Base-by-base conservation (phyloP, 1,284 basidiomycete genomes). In the Marasmius tenuissimus region DNA sequence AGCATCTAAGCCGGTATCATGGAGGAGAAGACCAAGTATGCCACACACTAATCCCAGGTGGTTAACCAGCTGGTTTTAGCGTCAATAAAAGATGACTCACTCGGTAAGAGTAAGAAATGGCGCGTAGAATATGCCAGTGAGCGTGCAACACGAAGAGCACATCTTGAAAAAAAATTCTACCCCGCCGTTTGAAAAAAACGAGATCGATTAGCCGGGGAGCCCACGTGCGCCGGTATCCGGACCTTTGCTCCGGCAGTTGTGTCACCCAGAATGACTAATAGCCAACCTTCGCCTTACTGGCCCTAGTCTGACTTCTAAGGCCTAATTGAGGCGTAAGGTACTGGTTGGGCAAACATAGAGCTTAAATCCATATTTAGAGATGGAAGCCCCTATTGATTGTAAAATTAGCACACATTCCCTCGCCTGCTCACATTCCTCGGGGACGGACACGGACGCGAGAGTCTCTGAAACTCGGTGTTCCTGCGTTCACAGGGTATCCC, bases 21-120 rank as follows among this genome's bases (percentile, higher is more conserved):
- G 89, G 61, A 93, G 81, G 56, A 96, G 82, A 42, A 96, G 79
- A 70, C 93, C 94, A 66, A 96, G 82, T 71, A 96, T 93, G 66
- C 94, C 94, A 75, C 94, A 97, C 94, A 96, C 89, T 89, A 61
- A 8, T 40, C 53, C 48, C 7, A 59, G 18, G 14, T 14, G 4
- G 50, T 14, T 34, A 4, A 3, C 34, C 12, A 16, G n/a, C 11
- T 33, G 49, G n/a, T 22, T 20, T 11, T 7, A 59, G 48, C 34
- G n/a, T 16, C 50, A 38, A 14, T 33, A 39, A 10, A 34, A 33
- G 4, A n/a, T 12, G 11, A 49, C 59, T 42, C 37, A 55, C 59
- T 60, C 34, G 53, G 47, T 37, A 16, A 38, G 34, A 18, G 37
- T 16, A 3, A 34, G n/a, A 18, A 22, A 18, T 8, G 38, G 57